phyloP scores from a whole-genome alignment of 805 yeast genomes.

The Zygosaccharomyces kombuchaensis region DNA sequence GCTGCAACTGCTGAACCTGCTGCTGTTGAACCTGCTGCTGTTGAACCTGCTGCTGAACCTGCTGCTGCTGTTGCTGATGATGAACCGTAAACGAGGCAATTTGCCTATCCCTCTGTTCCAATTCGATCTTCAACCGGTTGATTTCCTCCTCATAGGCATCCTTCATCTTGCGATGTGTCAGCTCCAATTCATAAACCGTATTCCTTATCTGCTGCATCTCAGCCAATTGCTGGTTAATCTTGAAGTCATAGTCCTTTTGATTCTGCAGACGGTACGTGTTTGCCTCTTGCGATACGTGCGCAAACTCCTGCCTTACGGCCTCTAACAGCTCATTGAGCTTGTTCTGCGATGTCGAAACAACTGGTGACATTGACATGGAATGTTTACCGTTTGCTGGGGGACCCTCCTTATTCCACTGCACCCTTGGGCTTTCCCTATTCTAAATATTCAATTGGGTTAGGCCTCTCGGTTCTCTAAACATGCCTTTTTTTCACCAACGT shows the following conservation, averaged over 20 bases:
- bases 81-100: conserved; percentile 37
- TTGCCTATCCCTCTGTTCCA: conserved; percentile 73
- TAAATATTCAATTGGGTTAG: not conserved
- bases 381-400: not conserved
- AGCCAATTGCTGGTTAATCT: conserved; percentile 83
- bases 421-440: not conserved
- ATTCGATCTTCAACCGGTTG: conserved; percentile 73
- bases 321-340: conserved; percentile 77
- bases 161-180: conserved; percentile 91
- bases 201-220: conserved; percentile 93
- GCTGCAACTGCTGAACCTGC: conserved; percentile 31
- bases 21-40: conserved; percentile 31
- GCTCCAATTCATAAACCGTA: conserved; percentile 88
- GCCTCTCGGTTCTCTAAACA: not conserved
- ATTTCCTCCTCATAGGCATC: conserved; percentile 96
- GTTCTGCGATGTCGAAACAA: conserved; percentile 25
- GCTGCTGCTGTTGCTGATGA: conserved; percentile 39
- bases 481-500: conserved; percentile 1
- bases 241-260: conserved; percentile 87
- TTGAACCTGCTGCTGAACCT: conserved; percentile 24
- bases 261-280: conserved; percentile 72
- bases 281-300: conserved; percentile 79
- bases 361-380: conserved; percentile 17
- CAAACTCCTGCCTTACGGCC: conserved; percentile 88
- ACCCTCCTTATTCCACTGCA: not conserved